A percentile compares a stretch with the other conserved stretches of the same genome.
phyloP scores from a whole-genome alignment of 192 early-diverging fungal genomes.

The Backusella liffmaniae region DNA sequence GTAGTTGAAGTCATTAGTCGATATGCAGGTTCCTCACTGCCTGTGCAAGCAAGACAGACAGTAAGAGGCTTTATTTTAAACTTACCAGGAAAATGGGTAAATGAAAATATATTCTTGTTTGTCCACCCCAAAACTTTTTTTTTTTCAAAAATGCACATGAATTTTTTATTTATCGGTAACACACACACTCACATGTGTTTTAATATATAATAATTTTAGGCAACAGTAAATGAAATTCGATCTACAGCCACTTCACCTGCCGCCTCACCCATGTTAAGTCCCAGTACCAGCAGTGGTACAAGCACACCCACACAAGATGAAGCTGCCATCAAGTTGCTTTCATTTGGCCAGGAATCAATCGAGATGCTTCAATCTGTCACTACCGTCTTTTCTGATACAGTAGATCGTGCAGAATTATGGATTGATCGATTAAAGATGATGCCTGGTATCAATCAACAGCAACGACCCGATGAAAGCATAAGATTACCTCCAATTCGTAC shows the following conservation, averaged over 20 bases:
- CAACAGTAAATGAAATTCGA: constrained; percentile 39
- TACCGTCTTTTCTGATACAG: constrained; percentile 67
- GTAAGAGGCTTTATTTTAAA: constrained; percentile 86
- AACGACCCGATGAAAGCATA: neutral
- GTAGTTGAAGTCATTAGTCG: constrained; percentile 86
- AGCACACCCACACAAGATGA: constrained; percentile 33
- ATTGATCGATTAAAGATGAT: constrained; percentile 49
- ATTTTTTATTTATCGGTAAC: neutral
- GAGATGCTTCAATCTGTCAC: constrained; percentile 70
- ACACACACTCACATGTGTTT: neutral
- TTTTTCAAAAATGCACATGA: neutral
- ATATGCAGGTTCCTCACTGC: constrained; percentile 84
- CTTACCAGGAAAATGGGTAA: constrained; percentile 80
- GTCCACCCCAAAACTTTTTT: neutral
- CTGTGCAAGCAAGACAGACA: constrained; percentile 71
- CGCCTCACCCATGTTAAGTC: constrained; percentile 32
- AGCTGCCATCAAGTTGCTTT: constrained; percentile 63
- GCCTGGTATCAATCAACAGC: constrained; percentile 12
- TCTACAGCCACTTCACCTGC: constrained; percentile 37
- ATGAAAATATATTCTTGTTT: neutral
- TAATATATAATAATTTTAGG: constrained; percentile 10
- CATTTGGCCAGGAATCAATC: constrained; percentile 67
- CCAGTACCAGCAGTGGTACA: neutral
- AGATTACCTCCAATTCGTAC: constrained; percentile 21
- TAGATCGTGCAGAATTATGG: constrained; percentile 64